Evolutionary conservation across 1,284 basidiomycete species (phyloP), one percentile per base, ranked within the genome.

Genomic region (Trichosporon sp.): DNA sequence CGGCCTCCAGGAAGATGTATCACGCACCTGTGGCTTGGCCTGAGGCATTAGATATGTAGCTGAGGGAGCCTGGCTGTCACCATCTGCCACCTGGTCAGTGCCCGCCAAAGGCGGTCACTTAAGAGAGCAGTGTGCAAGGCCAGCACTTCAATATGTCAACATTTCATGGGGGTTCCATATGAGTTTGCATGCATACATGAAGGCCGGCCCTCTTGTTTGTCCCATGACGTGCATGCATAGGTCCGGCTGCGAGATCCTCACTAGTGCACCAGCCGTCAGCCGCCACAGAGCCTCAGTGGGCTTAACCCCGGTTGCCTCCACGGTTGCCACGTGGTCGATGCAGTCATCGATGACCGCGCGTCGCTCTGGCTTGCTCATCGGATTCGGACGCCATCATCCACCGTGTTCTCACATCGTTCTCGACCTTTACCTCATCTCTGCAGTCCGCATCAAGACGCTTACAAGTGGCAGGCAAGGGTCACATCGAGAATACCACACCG

Each of bases 271-370:
- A 32, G 9, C 5, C 35, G 42, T 3, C 42, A 51, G 18, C 47
- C 47, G 47, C 47, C 47, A 51, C 47, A 51, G 3, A 51, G 47
- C 47, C 47, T 51, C 21, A 8, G 47, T 9, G 11, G 47, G 47
- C 9, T 51, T 51, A 51, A 51, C 47, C 47, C 47, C 47, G 47
- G 47, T 51, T 25, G 47, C 47, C 47, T 47, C 47, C 47, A 7
- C 5, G 21, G 1, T 29, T 60, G 56, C 56, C 56, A 60, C 56
- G 56, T 60, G 56, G 56, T 60, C 56, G 27, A 58, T 60, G 56
- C 56, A 60, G 56, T 60, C 56, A 60, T 60, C 56, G 56, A 60
- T 60, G 56, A 60, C 56, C 56, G 56, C 56, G 56, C 56, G 56
- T 60, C 56, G 56, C 29, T 6, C 56, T 51, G 11, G 56, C 56